phyloP scores from a whole-genome alignment of 306 rosid species.

The Fagus crenata region DNA sequence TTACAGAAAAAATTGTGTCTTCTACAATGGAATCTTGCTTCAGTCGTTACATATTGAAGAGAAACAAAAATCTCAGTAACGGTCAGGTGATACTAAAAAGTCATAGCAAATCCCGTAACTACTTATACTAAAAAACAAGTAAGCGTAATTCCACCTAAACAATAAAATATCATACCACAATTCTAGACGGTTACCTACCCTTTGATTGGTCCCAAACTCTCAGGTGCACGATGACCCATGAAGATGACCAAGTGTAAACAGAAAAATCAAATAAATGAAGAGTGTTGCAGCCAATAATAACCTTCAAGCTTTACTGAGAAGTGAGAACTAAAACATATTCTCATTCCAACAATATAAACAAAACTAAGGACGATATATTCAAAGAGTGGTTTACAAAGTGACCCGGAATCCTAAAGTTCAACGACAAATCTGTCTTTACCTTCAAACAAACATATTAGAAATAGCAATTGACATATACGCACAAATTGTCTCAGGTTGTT shows the following conservation, averaged over 20 bases:
- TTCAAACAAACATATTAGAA: no score
- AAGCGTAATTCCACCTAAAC: no score
- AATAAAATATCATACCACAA: not conserved
- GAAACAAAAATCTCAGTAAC: no score
- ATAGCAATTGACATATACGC: no score
- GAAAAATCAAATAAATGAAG: not conserved
- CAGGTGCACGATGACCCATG: not conserved
- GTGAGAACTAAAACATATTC: not conserved
- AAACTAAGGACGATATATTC: slow-evolving; percentile 19
- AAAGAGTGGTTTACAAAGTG: slow-evolving; percentile 9
- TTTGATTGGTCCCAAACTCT: slow-evolving; percentile 10
- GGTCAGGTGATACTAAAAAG: no score
- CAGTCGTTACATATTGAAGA: no score
- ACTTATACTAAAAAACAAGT: no score
- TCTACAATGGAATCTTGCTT: no score
- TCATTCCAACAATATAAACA: slow-evolving; percentile 11
- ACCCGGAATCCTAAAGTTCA: not conserved
- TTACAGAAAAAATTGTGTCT: no score
- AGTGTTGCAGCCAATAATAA: not conserved
- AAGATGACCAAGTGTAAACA: not conserved
- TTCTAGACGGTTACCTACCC: slow-evolving; percentile 13
- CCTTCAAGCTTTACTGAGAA: no score
- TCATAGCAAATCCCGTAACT: no score
- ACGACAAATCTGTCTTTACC: not conserved
- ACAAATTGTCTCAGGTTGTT: no score